Evolutionary conservation across 2,329 filamentous ascomycete species (phyloP), one percentile per base, ranked within the genome.

Genomic region (Trichoderma gracile): DNA sequence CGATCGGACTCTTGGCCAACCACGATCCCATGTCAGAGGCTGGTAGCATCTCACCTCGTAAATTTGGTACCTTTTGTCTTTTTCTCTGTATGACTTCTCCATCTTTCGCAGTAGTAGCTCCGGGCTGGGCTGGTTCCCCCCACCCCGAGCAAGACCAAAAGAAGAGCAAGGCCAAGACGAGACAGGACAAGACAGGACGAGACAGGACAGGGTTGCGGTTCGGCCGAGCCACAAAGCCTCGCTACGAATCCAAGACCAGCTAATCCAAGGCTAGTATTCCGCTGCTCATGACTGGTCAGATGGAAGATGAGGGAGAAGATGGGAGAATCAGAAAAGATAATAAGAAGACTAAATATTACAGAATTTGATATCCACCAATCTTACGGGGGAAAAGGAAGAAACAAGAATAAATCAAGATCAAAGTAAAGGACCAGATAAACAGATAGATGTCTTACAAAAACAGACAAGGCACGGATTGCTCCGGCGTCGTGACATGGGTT

Each of bases 401-500:
- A 6, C 5, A n/a, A 19, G 23, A 23, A n/a, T 23, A 15, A 23
- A 42, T 12, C 19, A 38, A 40, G 40, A 33, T 14, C 21, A 40
- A 49, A 46, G 47, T 27, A 27, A 27, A 27, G 27, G 8, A 27
- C 1, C 27, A 27, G 25, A 27, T 27, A 27, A 27, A 27, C 25
- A 27, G 25, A 27, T 8, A 30, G 30, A 9, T 30, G 30, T 9
- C 30, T 30, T 30, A 55, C 23, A 56, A 47, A 49, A 46, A 17
- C 30, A 52, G 40, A 38, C 46, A 30, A 52, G 57, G 42, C 49
- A 60, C 57, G 57, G 57, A 60, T 33, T 60, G 42, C 46, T 60
- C 57, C 57, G 55, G 43, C 19, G 58, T 27, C 25, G 25, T 52
- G 58, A 23, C 58, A 65, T 65, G 64, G 57, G 57, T 30, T 30